Conservation (phyloP, 352 stramenopile genomes). For the Pythium insidiosum region DNA sequence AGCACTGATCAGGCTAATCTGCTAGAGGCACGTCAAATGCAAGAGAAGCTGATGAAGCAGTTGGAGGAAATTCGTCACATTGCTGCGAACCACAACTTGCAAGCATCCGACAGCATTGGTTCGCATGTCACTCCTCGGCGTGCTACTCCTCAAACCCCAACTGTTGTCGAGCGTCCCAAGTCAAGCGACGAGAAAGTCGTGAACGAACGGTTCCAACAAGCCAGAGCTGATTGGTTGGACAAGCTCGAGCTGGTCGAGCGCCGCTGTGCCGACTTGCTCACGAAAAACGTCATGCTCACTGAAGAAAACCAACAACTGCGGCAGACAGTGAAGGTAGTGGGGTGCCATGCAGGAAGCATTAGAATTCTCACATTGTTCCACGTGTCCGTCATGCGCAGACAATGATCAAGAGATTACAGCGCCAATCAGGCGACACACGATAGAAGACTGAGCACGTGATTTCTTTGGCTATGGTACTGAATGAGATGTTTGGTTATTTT, state of each 20-base stretch:
- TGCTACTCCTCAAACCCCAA: too few relatives aligned
- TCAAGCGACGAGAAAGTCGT: conserved; percentile 14
- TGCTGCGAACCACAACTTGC: too few relatives aligned
- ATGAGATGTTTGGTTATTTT: too few relatives aligned
- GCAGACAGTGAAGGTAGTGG: conserved; percentile 25
- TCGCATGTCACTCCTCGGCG: too few relatives aligned
- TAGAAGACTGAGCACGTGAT: too few relatives aligned
- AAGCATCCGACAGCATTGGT: too few relatives aligned
- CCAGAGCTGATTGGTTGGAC: conserved; percentile 33
- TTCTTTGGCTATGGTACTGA: conserved; percentile 10
- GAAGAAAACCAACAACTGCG: conserved; percentile 53
- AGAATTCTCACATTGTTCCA: too few relatives aligned
- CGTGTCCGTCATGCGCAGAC: too few relatives aligned
- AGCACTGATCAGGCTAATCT: background rate
- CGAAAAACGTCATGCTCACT: conserved; percentile 62
- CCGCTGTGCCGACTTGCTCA: conserved; percentile 49
- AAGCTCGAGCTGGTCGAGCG: conserved; percentile 44
- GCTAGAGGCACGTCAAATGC: conserved; percentile 9
- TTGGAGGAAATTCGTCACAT: conserved; percentile 28
- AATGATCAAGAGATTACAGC: conserved; percentile 1
- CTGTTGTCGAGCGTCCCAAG: background rate
- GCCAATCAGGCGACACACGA: conserved; percentile 1
- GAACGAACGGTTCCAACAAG: conserved; percentile 22
- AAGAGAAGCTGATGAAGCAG: conserved; percentile 29
- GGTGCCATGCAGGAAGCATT: too few relatives aligned